These are phyloP conservation scores for Tulasnella sp. DNA, from an alignment of 768 basidiomycete genomes.

Conservation along the genomic window DNA sequence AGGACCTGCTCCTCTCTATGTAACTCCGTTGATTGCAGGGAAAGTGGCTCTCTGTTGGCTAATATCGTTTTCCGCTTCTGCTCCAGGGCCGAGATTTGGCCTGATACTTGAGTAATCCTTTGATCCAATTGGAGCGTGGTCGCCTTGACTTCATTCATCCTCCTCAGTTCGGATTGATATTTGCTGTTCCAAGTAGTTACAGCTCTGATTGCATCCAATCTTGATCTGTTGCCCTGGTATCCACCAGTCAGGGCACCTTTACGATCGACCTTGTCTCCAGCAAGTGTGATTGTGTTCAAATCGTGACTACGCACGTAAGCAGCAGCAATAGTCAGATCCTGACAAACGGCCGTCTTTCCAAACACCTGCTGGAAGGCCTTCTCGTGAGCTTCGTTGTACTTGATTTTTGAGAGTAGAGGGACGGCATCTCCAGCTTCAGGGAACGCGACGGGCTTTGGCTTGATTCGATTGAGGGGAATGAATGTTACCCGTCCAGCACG, in stretches of 20 bases:
- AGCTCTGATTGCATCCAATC: conserved; percentile 73
- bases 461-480: conserved; percentile 93
- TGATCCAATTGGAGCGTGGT: conserved; percentile 66
- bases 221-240: conserved; percentile 84
- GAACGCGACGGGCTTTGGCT: conserved; percentile 56
- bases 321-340: conserved; percentile 81
- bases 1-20: conserved; percentile 59
- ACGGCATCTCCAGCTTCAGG: conserved; percentile 61
- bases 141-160: conserved; percentile 60
- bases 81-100: conserved; percentile 54
- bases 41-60: conserved; percentile 51
- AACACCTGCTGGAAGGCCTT: conserved; percentile 96
- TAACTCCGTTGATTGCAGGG: conserved; percentile 46
- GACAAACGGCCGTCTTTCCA: conserved; percentile 91
- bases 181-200: conserved; percentile 65
- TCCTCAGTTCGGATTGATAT: conserved; percentile 48
- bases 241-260: conserved; percentile 95
- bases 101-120: conserved; percentile 63
- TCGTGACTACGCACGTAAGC: conserved; percentile 90
- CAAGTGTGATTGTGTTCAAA: conserved; percentile 93
- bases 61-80: conserved; percentile 59
- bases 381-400: conserved; percentile 51
- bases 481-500: conserved; percentile 92
- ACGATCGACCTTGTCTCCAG: conserved; percentile 94
- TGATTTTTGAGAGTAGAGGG: conserved; percentile 70